Evolutionary conservation across 345 rosid genomes (phyloP).

Genomic region (Odontarrhena argentea): DNA sequence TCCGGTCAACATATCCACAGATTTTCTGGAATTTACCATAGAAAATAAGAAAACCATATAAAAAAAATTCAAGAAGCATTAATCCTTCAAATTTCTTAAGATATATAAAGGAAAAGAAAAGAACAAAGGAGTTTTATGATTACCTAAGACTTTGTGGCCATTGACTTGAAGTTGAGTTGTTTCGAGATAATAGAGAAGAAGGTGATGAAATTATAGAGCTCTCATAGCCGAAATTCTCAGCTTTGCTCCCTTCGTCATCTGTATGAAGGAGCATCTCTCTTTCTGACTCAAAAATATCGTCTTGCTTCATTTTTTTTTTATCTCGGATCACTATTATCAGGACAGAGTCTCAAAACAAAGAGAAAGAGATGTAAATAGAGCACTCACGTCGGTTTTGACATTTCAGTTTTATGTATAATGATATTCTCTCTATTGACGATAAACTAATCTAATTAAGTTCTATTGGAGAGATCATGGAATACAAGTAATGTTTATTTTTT

Average conservation of each 20-base stretch:
- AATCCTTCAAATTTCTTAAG: too few species aligned
- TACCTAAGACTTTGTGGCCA: conserved; percentile 82
- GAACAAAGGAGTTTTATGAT: conserved; percentile 32
- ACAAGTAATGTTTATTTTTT: too few species aligned
- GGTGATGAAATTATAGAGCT: conserved; percentile 26
- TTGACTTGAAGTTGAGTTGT: not conserved
- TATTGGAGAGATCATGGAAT: too few species aligned
- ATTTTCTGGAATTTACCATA: conserved; percentile 18
- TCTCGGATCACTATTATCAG: conserved; percentile 13
- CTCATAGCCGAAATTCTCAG: too few species aligned
- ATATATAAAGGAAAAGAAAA: not conserved
- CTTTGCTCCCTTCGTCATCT: conserved; percentile 58
- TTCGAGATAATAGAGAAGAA: conserved; percentile 30
- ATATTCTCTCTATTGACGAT: too few species aligned
- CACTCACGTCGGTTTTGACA: too few species aligned
- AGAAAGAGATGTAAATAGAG: not conserved
- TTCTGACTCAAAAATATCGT: conserved; percentile 58
- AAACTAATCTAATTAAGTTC: too few species aligned
- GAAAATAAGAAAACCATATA: too few species aligned
- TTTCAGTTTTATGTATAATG: too few species aligned
- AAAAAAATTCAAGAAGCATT: too few species aligned
- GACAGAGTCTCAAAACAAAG: not conserved
- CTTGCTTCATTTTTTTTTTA: conserved; percentile 48
- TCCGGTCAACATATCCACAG: conserved; percentile 59
- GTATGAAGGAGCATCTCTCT: conserved; percentile 59